Percentiles rank a stretch among this genome's conserved stretches.
Evolutionary conservation across 2,329 filamentous ascomycete genomes (phyloP).

Genomic region (Calonectria multiphialidica): DNA sequence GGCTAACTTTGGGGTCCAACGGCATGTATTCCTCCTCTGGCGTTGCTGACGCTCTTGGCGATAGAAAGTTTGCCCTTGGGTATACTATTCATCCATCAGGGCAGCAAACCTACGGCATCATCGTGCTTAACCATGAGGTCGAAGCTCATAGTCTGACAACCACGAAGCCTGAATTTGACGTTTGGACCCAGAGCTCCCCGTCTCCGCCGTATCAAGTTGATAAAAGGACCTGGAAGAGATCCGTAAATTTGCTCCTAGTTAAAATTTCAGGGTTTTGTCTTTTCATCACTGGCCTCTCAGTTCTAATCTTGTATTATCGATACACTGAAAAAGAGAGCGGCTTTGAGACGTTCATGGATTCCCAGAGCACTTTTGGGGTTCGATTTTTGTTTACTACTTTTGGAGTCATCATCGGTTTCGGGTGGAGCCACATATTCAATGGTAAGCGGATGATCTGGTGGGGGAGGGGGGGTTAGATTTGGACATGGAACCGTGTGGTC

Average conservation of each 20-base stretch:
- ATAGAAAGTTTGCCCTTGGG: not conserved
- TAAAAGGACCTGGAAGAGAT: not conserved
- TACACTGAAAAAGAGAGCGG: not conserved
- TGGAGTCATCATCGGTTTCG: not conserved
- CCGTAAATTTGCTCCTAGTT: not conserved
- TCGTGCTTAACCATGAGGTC: not conserved
- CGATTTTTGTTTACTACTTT: slow-evolving; percentile 4
- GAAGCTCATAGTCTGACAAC: not conserved
- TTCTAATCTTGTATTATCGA: slow-evolving; percentile 6
- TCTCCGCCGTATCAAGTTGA: not conserved
- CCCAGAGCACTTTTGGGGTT: not conserved
- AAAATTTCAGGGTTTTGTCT: not conserved
- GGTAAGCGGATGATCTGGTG: not conserved
- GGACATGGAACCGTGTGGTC: not conserved
- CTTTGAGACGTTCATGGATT: slow-evolving; percentile 12
- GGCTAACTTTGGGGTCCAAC: not conserved
- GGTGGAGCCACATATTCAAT: not conserved
- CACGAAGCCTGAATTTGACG: not conserved
- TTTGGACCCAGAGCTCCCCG: not conserved
- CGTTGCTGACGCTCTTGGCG: not conserved
- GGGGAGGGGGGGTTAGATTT: not conserved
- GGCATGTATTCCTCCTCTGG: not conserved
- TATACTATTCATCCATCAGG: not conserved
- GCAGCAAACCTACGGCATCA: not conserved
- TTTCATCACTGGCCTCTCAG: not conserved